Evolutionary conservation across 257 asterid genomes (phyloP).

Genomic region (Handroanthus guayacan): DNA sequence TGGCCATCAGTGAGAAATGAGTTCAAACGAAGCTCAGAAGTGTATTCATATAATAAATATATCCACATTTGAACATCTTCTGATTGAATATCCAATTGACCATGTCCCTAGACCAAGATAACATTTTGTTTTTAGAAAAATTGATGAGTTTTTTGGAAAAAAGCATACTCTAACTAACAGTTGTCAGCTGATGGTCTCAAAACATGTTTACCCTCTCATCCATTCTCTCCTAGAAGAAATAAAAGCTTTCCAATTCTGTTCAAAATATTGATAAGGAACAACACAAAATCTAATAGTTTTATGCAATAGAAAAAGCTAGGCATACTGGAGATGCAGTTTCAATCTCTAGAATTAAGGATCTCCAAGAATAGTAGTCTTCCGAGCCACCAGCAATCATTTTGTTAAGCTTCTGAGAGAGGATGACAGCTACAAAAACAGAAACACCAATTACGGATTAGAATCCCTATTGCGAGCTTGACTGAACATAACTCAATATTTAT

Average conservation of each 20-base stretch:
- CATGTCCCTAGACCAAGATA: slow-evolving; percentile 10
- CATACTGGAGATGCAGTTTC: slow-evolving; percentile 67
- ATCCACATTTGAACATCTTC: not conserved
- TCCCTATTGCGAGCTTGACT: slow-evolving; percentile 14
- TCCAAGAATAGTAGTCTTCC: slow-evolving; percentile 71
- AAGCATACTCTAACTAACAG: slow-evolving; percentile 1
- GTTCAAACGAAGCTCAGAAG: not conserved
- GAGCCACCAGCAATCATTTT: slow-evolving; percentile 60
- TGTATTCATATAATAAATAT: not conserved
- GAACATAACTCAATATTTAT: no score
- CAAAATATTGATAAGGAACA: not conserved
- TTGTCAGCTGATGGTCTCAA: slow-evolving; percentile 18
- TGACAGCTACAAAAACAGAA: slow-evolving; percentile 50
- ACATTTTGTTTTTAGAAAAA: not conserved
- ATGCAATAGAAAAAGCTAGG: not conserved
- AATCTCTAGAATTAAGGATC: slow-evolving; percentile 62
- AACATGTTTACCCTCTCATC: not conserved
- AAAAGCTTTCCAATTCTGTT: not conserved
- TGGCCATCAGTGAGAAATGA: slow-evolving; percentile 22
- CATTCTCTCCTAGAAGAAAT: not conserved
- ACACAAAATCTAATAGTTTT: not conserved
- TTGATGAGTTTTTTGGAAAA: not conserved
- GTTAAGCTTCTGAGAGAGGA: slow-evolving; percentile 53
- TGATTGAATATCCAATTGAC: not conserved
- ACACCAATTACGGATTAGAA: slow-evolving; percentile 30